phyloP scores from a whole-genome alignment of 768 basidiomycete species.

The Russula ochroleuca region DNA sequence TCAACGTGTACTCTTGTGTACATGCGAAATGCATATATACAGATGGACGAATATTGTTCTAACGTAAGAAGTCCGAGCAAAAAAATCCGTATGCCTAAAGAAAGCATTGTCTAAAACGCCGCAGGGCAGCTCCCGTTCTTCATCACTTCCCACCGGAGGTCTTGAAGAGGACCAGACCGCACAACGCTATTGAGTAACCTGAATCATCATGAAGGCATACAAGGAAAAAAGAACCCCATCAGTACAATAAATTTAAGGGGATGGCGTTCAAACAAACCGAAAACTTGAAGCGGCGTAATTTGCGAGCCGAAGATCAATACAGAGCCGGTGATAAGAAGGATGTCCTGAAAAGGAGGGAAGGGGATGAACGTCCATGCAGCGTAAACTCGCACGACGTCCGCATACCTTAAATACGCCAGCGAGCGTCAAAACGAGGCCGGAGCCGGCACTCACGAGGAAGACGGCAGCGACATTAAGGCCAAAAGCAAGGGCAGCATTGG shows the following conservation, averaged over 20 bases:
- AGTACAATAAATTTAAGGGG: neutral
- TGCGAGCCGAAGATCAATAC: slow-evolving; percentile 78
- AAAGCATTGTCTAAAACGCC: neutral
- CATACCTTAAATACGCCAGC: slow-evolving; percentile 89
- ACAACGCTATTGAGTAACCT: slow-evolving; percentile 88
- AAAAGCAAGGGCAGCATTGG: slow-evolving; percentile 87
- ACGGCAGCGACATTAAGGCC: slow-evolving; percentile 89
- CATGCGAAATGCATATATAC: slow-evolving; percentile 4
- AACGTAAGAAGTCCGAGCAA: neutral
- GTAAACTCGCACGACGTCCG: neutral
- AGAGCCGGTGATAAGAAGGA: slow-evolving; percentile 87
- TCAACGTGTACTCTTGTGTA: slow-evolving; percentile 7
- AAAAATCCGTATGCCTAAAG: neutral
- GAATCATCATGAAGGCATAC: neutral
- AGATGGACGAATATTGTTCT: neutral
- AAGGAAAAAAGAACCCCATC: neutral
- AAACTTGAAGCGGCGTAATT: slow-evolving; percentile 79
- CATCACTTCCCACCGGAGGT: slow-evolving; percentile 61
- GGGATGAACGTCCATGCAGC: neutral
- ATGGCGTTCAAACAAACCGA: slow-evolving; percentile 46
- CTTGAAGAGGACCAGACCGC: slow-evolving; percentile 82
- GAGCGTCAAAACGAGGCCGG: slow-evolving; percentile 84
- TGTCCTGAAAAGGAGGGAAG: slow-evolving; percentile 54
- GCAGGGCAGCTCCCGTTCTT: neutral
- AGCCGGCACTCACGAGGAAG: slow-evolving; percentile 85